phyloP scores from a whole-genome alignment of 108 stramenopile genomes.

The Fragilariopsis cylindrus region DNA sequence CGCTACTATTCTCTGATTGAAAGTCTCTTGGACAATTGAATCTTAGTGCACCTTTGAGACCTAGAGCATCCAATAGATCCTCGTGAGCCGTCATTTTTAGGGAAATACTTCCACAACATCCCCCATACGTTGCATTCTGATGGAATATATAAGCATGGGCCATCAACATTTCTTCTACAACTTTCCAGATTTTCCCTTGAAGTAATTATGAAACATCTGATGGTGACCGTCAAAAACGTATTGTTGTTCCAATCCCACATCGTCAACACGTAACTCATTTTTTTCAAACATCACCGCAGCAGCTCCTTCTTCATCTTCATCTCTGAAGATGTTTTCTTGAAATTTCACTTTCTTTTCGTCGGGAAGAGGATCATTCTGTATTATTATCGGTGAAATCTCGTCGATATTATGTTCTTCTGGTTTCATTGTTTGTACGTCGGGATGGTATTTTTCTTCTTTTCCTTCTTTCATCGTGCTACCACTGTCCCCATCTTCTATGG shows the following conservation, averaged over 20 bases:
- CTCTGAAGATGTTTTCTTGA: background rate
- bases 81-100: conserved; percentile 14
- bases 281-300: background rate
- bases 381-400: background rate
- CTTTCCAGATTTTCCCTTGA: conserved; percentile 22
- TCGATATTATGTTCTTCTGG: background rate
- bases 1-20: background rate
- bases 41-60: conserved; percentile 24
- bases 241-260: background rate
- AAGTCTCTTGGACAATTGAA: conserved; percentile 26
- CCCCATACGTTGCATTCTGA: conserved; percentile 28
- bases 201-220: conserved; percentile 7
- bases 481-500: background rate
- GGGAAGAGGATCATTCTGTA: background rate
- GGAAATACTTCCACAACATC: conserved; percentile 18
- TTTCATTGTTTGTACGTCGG: background rate
- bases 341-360: conserved; percentile 3
- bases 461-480: background rate
- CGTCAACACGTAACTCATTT: background rate
- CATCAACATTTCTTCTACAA: conserved; percentile 38
- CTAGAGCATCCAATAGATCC: conserved; percentile 29
- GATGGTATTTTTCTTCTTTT: background rate
- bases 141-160: conserved; percentile 39
- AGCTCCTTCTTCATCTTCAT: background rate
- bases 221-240: conserved; percentile 6